Percentiles rank a stretch among this genome's conserved stretches.
Evolutionary conservation across 305 asterid genomes (phyloP).

Genomic region (Fraxinus paxiana): DNA sequence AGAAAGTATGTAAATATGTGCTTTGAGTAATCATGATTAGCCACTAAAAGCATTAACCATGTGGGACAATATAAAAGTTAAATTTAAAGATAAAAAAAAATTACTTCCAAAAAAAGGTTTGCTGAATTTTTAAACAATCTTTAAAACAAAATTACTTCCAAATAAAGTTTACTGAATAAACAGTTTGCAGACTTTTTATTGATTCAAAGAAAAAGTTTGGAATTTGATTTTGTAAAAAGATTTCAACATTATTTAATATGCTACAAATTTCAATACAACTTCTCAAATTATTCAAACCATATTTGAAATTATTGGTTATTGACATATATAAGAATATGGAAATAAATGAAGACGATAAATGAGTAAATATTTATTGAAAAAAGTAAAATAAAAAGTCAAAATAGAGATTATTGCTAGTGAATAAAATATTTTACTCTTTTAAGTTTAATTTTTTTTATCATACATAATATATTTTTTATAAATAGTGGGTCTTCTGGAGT

Average conservation of each 20-base stretch:
- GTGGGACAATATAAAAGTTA: neutral
- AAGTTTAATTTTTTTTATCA: too few species aligned
- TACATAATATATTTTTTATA: too few species aligned
- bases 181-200: too few species aligned
- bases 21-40: neutral
- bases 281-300: neutral
- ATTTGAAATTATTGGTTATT: neutral
- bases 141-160: neutral
- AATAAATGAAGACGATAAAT: neutral
- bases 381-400: neutral
- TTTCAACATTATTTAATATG: neutral
- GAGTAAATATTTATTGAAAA: neutral
- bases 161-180: neutral
- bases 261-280: neutral
- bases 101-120: neutral
- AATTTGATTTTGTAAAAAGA: neutral
- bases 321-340: neutral
- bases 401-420: neutral
- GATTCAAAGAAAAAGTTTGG: neutral
- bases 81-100: neutral
- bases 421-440: neutral
- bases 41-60: neutral
- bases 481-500: neutral
- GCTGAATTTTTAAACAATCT: neutral
- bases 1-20: slow-evolving; percentile 10